These are phyloP conservation scores for Aspergillus sergii DNA, from an alignment of 2,329 filamentous ascomycete species.

Conservation along the genomic window DNA sequence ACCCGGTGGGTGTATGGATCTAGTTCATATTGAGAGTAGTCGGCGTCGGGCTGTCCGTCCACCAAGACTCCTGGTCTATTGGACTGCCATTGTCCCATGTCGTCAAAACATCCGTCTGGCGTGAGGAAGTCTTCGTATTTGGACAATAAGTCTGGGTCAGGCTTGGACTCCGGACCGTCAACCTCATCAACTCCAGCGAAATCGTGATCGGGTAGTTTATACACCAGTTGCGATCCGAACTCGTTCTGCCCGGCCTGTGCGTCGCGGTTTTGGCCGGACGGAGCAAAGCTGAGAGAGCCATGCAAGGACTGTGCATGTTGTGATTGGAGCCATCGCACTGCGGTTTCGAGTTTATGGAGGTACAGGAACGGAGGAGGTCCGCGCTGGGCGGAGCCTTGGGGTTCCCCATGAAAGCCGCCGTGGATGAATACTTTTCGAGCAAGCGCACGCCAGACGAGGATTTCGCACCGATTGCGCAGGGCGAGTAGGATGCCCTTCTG, in stretches of 20 bases:
- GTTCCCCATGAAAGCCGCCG: constrained; percentile 69
- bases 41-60: constrained; percentile 30
- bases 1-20: constrained; percentile 58
- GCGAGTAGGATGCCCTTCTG: constrained; percentile 74
- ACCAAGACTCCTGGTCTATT: constrained; percentile 29
- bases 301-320: constrained; percentile 23
- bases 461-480: constrained; percentile 74
- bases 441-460: constrained; percentile 82
- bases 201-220: constrained; percentile 35
- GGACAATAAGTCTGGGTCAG: constrained; percentile 20
- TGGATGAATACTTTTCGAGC: constrained; percentile 76
- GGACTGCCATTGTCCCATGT: constrained; percentile 29
- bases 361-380: constrained; percentile 71
- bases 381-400: constrained; percentile 44
- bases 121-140: constrained; percentile 41
- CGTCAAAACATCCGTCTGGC: constrained; percentile 38
- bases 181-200: constrained; percentile 28
- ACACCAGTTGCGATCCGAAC: constrained; percentile 34
- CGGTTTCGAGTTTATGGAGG: constrained; percentile 66
- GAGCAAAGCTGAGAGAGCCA: constrained; percentile 7
- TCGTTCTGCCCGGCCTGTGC: constrained; percentile 15
- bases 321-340: constrained; percentile 65
- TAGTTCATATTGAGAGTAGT: constrained; percentile 51
- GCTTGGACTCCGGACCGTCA: constrained; percentile 9
- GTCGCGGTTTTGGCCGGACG: constrained; percentile 4